A percentile compares a stretch with the other conserved stretches of the same genome.
phyloP scores from a whole-genome alignment of 495 filamentous ascomycete genomes.

The Daldinia concentrica region DNA sequence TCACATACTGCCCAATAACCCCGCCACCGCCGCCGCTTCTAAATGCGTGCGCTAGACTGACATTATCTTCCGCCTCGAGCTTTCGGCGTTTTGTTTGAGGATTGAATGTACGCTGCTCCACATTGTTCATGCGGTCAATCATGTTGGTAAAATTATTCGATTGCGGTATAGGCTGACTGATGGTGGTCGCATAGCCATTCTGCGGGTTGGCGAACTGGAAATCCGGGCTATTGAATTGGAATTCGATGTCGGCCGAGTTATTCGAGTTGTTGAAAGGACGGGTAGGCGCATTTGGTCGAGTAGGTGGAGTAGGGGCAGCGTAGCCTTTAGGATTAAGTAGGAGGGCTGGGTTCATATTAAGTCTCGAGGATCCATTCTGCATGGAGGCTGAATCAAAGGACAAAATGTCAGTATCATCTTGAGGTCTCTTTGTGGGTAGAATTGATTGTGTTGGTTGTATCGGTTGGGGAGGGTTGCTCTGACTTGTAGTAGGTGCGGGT shows the following conservation, averaged over 20 bases:
- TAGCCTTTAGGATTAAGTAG: conserved; percentile 52
- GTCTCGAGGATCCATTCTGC: conserved; percentile 37
- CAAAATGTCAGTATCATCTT: conserved; percentile 21
- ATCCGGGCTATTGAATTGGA: conserved; percentile 25
- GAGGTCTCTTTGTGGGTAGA: conserved; percentile 20
- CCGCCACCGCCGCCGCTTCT: conserved; percentile 61
- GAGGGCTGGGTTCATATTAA: conserved; percentile 47
- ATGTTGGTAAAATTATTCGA: conserved; percentile 54
- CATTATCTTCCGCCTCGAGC: conserved; percentile 57
- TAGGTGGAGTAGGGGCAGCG: conserved; percentile 15
- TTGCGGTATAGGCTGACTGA: conserved; percentile 20
- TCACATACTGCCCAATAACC: conserved; percentile 71
- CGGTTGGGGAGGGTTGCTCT: background rate
- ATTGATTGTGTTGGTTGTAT: conserved; percentile 6
- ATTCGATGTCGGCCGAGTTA: conserved; percentile 40
- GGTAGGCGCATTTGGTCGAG: conserved; percentile 18
- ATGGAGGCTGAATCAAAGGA: conserved; percentile 29
- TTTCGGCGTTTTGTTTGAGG: conserved; percentile 73
- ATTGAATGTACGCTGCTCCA: conserved; percentile 67
- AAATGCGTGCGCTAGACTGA: conserved; percentile 54
- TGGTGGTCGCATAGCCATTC: conserved; percentile 15
- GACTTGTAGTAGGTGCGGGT: conserved; percentile 10
- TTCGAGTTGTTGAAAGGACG: conserved; percentile 25
- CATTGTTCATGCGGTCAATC: conserved; percentile 77
- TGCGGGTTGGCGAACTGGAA: conserved; percentile 54